phyloP scores from a whole-genome alignment of 768 basidiomycete species.

The Auriculariales sp. region DNA sequence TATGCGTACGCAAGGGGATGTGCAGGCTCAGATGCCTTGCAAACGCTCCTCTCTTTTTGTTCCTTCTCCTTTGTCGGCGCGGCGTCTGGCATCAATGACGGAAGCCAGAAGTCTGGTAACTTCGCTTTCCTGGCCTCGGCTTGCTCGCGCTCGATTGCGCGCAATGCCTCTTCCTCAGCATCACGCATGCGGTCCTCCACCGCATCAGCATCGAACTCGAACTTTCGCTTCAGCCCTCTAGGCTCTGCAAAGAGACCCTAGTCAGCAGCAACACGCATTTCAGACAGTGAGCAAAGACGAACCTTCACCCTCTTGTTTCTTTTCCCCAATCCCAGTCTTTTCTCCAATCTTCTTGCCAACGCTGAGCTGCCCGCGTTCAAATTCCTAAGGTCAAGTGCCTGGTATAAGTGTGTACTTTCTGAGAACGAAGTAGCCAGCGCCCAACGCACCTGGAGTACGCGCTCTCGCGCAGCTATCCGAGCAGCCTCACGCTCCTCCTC shows the following conservation, averaged over 20 bases:
- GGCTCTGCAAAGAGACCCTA: conserved; percentile 7
- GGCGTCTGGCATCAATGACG: conserved; percentile 74
- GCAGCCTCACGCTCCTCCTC: conserved; percentile 63
- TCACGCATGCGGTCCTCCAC: conserved; percentile 60
- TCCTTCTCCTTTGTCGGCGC: conserved; percentile 52
- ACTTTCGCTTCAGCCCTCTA: conserved; percentile 67
- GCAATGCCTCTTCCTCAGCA: conserved; percentile 79
- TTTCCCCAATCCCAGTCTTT: conserved; percentile 13
- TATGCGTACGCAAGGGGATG: conserved; percentile 54
- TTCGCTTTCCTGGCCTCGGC: conserved; percentile 75
- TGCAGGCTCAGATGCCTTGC: conserved; percentile 63
- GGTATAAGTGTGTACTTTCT: conserved; percentile 2
- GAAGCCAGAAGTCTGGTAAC: conserved; percentile 95
- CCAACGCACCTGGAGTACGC: conserved; percentile 80
- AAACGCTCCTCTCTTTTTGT: conserved; percentile 78
- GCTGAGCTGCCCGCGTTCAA: neutral
- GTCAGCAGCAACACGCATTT: neutral
- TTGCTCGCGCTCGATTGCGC: conserved; percentile 34
- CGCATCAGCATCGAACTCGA: conserved; percentile 60
- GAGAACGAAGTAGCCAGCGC: neutral
- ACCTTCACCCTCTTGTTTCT: conserved; percentile 15
- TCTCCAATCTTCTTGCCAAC: conserved; percentile 6
- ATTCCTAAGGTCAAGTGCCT: too few species aligned
- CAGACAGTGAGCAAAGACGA: conserved; percentile 8
- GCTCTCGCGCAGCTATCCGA: conserved; percentile 63